Percentiles rank a stretch among this genome's conserved stretches.
phyloP scores from a whole-genome alignment of 345 rosid species.

The Noccaea caerulescens region DNA sequence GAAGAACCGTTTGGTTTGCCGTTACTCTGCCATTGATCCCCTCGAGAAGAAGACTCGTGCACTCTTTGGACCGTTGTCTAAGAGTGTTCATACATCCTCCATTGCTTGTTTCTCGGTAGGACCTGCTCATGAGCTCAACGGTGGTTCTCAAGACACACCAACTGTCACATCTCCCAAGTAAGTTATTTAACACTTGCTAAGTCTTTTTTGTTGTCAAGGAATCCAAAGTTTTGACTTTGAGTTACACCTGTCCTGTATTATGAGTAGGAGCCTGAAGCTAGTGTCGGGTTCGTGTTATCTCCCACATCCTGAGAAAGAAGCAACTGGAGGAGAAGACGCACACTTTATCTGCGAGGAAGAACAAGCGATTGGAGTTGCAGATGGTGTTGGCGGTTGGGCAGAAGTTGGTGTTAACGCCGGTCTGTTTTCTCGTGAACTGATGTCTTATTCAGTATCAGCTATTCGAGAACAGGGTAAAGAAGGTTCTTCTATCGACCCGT shows the following conservation, averaged over 20 bases:
- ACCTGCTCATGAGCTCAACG: slow-evolving; percentile 63
- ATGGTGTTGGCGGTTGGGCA: slow-evolving; percentile 99
- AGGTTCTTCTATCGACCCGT: slow-evolving; percentile 65
- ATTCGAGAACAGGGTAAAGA: slow-evolving; percentile 69
- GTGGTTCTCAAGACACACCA: slow-evolving; percentile 54
- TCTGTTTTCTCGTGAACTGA: slow-evolving; percentile 76
- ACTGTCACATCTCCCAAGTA: slow-evolving; percentile 46
- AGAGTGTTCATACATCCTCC: slow-evolving; percentile 51
- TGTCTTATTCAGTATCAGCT: slow-evolving; percentile 78
- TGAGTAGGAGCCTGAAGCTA: slow-evolving; percentile 62
- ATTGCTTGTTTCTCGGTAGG: slow-evolving; percentile 50
- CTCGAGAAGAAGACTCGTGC: slow-evolving; percentile 35
- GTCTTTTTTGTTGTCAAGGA: neutral
- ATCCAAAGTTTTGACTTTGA: neutral
- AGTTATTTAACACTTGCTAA: neutral
- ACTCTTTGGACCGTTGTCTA: slow-evolving; percentile 46
- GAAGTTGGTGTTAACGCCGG: slow-evolving; percentile 93
- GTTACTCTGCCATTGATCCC: slow-evolving; percentile 47
- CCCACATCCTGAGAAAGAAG: slow-evolving; percentile 96
- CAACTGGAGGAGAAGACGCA: slow-evolving; percentile 97
- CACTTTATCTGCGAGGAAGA: slow-evolving; percentile 80
- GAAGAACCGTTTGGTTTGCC: slow-evolving; percentile 50
- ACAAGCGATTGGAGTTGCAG: slow-evolving; percentile 93
- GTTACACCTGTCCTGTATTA: slow-evolving; percentile 31
- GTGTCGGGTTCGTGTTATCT: slow-evolving; percentile 79